phyloP scores from a whole-genome alignment of 75 land plant species.

The Adiantum capillusveneris region DNA sequence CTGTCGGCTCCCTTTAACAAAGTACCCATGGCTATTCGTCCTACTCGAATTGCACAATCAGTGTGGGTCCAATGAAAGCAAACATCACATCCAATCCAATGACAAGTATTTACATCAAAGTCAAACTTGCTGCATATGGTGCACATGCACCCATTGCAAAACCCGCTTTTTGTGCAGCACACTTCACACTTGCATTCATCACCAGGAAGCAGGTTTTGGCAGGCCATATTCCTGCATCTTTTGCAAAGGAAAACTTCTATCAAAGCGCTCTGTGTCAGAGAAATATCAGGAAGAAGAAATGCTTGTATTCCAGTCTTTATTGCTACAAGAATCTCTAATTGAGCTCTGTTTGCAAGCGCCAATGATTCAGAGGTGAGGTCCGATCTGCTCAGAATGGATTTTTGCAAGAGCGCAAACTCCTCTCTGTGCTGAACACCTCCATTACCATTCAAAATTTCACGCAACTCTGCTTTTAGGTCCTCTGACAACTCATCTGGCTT shows the following conservation, averaged over 20 bases:
- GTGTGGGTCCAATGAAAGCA: conserved; percentile 86
- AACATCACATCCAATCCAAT: conserved; percentile 87
- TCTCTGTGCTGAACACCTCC: conserved; percentile 36
- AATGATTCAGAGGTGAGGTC: conserved; percentile 55
- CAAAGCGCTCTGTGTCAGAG: conserved; percentile 30
- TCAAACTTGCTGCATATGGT: conserved; percentile 68
- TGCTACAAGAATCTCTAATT: conserved; percentile 71
- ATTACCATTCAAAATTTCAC: conserved; percentile 38
- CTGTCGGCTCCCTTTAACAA: conserved; percentile 21
- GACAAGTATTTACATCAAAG: conserved; percentile 63
- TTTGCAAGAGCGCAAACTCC: conserved; percentile 42
- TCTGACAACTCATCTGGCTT: conserved; percentile 54
- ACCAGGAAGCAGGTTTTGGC: conserved; percentile 43
- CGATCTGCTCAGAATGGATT: conserved; percentile 38
- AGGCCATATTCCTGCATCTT: conserved; percentile 55
- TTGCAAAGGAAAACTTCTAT: conserved; percentile 57
- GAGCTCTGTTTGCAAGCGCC: conserved; percentile 41
- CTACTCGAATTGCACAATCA: conserved; percentile 57
- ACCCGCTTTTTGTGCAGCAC: conserved; percentile 12
- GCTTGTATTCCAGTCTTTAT: conserved; percentile 76
- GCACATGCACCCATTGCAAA: conserved; percentile 14
- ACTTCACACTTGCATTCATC: conserved; percentile 14
- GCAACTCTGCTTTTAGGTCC: conserved; percentile 41
- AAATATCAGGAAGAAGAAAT: conserved; percentile 34
- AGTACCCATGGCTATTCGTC: conserved; percentile 50